Percentiles rank a stretch among this genome's conserved stretches.
Evolutionary conservation across 495 filamentous ascomycete genomes (phyloP).

Genomic region (Aspergillus asperescens): DNA sequence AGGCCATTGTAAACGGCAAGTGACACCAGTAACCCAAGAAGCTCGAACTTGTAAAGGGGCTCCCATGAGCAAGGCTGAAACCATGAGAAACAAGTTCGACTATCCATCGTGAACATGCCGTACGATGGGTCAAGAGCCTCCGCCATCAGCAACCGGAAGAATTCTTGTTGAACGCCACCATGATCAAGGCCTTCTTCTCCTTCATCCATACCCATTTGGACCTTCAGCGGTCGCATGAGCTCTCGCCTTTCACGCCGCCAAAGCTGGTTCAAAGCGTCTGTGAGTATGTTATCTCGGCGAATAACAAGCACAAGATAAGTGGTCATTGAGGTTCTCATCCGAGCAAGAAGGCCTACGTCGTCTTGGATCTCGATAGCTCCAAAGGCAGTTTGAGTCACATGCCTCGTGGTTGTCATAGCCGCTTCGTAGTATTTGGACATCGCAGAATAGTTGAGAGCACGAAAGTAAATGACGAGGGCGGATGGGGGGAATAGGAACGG

Average conservation of each 20-base stretch:
- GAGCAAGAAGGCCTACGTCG: constrained; percentile 50
- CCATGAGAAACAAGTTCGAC: constrained; percentile 72
- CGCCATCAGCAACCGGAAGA: constrained; percentile 75
- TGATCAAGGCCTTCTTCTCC: constrained; percentile 90
- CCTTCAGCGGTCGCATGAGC: constrained; percentile 78
- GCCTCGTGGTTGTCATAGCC: constrained; percentile 56
- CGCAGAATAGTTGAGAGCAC: constrained; percentile 75
- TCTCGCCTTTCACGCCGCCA: constrained; percentile 81
- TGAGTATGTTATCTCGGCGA: constrained; percentile 61
- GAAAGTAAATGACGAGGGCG: constrained; percentile 75
- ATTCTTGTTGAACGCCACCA: constrained; percentile 92
- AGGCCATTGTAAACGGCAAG: constrained; percentile 93
- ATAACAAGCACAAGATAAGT: constrained; percentile 76
- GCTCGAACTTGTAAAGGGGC: constrained; percentile 82
- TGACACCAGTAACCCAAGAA: constrained; percentile 79
- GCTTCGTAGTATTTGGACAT: constrained; percentile 76
- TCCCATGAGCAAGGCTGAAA: constrained; percentile 77
- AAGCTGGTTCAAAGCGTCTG: constrained; percentile 79
- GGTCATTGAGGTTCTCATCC: constrained; percentile 57
- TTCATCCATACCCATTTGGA: constrained; percentile 71
- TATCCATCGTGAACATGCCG: constrained; percentile 72
- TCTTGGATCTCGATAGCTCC: constrained; percentile 36
- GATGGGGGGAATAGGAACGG: constrained; percentile 74
- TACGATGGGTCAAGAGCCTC: constrained; percentile 73
- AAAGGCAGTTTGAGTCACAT: constrained; percentile 55